Evolutionary conservation across 768 basidiomycete genomes (phyloP).

Genomic region (Lepiota brunneoincarnata): DNA sequence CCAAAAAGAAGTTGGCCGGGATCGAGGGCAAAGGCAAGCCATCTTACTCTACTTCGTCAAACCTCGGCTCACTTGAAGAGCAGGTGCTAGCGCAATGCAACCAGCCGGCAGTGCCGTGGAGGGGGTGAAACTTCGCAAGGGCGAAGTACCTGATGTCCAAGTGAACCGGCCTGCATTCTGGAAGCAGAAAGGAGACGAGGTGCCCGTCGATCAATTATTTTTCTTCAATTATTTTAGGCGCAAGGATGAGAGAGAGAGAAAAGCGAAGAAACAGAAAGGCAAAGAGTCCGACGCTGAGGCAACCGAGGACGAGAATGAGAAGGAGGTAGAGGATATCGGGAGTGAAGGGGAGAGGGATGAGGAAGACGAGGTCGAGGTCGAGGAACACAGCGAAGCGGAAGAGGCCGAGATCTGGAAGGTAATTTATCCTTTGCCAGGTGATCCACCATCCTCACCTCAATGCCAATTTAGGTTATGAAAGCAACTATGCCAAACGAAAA

Average conservation of each 20-base stretch:
- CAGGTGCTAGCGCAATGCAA: slow-evolving; percentile 94
- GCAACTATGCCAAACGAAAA: slow-evolving; percentile 71
- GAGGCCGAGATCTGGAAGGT: slow-evolving; percentile 88
- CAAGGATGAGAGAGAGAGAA: slow-evolving; percentile 54
- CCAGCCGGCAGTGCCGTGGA: slow-evolving; percentile 73
- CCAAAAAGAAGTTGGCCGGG: slow-evolving; percentile 59
- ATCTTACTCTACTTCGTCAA: neutral
- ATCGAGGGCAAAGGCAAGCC: slow-evolving; percentile 8
- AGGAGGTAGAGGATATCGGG: slow-evolving; percentile 34
- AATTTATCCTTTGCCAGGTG: too few relatives aligned
- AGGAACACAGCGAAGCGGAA: slow-evolving; percentile 25
- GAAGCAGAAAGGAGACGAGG: slow-evolving; percentile 61
- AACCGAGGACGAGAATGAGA: slow-evolving; percentile 30
- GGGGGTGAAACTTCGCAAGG: slow-evolving; percentile 70
- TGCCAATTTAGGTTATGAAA: slow-evolving; percentile 72
- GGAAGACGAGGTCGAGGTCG: slow-evolving; percentile 35
- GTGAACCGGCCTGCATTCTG: slow-evolving; percentile 80
- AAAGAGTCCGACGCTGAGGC: slow-evolving; percentile 20
- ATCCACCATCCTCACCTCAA: slow-evolving; percentile 1
- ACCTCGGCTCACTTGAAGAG: slow-evolving; percentile 28
- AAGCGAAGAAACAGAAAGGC: slow-evolving; percentile 39
- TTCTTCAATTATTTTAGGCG: slow-evolving; percentile 86
- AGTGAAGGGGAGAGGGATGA: slow-evolving; percentile 33
- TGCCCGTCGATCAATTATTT: slow-evolving; percentile 93
- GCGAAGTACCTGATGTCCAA: slow-evolving; percentile 46